Evolutionary conservation across 257 asterid species (phyloP).

Genomic region (Nicotiana tabacum): DNA sequence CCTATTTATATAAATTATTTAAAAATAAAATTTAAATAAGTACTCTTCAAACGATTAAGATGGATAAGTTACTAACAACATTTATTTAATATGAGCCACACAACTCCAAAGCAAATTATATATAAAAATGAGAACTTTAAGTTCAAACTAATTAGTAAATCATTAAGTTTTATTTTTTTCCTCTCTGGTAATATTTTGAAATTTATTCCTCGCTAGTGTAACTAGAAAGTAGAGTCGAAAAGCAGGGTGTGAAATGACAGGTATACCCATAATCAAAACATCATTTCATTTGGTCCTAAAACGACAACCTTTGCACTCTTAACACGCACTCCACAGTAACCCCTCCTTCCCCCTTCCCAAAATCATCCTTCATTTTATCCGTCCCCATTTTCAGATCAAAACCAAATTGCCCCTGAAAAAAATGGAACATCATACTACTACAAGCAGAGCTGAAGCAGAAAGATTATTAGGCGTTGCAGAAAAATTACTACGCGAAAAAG

Average conservation of each 20-base stretch:
- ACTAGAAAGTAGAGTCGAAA: neutral
- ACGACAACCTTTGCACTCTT: neutral
- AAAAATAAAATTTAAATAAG: no score
- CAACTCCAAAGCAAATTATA: no score
- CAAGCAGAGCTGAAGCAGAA: slow-evolving; percentile 93
- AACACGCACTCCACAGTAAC: neutral
- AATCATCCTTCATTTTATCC: slow-evolving; percentile 1
- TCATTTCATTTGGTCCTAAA: neutral
- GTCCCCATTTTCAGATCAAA: slow-evolving; percentile 10
- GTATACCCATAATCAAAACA: neutral
- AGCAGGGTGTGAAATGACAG: neutral
- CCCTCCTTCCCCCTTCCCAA: neutral
- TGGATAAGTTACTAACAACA: no score
- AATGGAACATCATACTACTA: slow-evolving; percentile 78
- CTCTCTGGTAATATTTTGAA: no score
- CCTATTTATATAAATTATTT: no score
- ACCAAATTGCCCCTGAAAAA: neutral
- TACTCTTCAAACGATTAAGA: no score
- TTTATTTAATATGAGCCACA: no score
- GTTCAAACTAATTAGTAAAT: no score
- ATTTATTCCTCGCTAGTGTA: no score
- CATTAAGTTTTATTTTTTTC: no score
- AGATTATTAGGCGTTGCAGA: slow-evolving; percentile 82
- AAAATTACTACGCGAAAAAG: slow-evolving; percentile 65
- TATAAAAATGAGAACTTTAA: no score